A percentile compares a stretch with the other conserved stretches of the same genome.
phyloP scores from a whole-genome alignment of 2,329 filamentous ascomycete genomes.

The Penicillium sp. region DNA sequence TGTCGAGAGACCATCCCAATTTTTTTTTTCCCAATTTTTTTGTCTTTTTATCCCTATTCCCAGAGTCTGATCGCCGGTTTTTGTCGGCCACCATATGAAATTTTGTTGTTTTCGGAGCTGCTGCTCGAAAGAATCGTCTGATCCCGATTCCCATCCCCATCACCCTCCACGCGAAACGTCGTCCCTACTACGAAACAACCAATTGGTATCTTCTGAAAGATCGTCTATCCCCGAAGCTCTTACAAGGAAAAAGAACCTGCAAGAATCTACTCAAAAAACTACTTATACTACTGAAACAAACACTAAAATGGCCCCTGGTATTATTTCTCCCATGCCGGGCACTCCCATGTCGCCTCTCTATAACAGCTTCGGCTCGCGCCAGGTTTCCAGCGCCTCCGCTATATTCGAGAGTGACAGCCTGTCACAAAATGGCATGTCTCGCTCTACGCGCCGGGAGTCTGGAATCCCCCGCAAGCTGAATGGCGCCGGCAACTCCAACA shows the following conservation, averaged over 20 bases:
- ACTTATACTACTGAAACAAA: conserved; percentile 1
- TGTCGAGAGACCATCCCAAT: neutral
- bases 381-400: conserved; percentile 19
- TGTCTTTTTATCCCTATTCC: conserved; percentile 1
- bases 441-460: conserved; percentile 24
- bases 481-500: conserved; percentile 30
- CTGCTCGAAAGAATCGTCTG: conserved; percentile 21
- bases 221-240: conserved; percentile 10
- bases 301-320: conserved; percentile 23
- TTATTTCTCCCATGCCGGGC: conserved; percentile 24
- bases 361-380: conserved; percentile 16
- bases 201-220: conserved; percentile 3
- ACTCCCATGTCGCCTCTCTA: conserved; percentile 22
- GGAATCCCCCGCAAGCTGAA: conserved; percentile 16
- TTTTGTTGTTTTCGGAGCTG: conserved; percentile 26
- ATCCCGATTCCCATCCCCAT: conserved; percentile 8
- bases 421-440: conserved; percentile 22
- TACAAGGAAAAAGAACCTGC: conserved; percentile 3
- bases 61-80: conserved; percentile 15
- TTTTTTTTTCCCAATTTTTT: conserved; percentile 8
- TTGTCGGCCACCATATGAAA: conserved; percentile 18
- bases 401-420: conserved; percentile 26
- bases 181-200: neutral
- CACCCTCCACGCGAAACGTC: conserved; percentile 11
- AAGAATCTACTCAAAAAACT: neutral